Base-by-base conservation (phyloP, 345 rosid genomes). In the Bruguiera sexangula region DNA sequence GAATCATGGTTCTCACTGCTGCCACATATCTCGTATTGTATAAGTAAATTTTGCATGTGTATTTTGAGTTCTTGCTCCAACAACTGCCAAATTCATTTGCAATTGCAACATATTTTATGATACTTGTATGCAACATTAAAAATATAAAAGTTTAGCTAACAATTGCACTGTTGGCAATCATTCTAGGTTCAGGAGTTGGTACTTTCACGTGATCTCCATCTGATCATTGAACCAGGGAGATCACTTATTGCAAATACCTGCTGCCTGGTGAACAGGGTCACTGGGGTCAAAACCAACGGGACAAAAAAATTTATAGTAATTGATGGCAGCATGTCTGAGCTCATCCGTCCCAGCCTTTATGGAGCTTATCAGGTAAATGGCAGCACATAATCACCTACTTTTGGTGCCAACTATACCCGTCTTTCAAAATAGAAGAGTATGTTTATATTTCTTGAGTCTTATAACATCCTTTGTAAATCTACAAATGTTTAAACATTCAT, bases 281-380 rank as follows among this genome's bases (percentile, higher is more conserved):
- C 89, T 26, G 99, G 99, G 31, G 98, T 96, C 55, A 96, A 96
- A 78, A 90, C 95, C 0, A 96, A 96, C 67, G 98, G 99, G 67
- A 86, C 99, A 29, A 96, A 92, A 77, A 90, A 89, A 71, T 89
- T 96, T 69, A 74, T 96, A 30, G 98, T 96, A 62, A 87, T 92
- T 55, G 98, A 96, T 82, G 98, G 99, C 59, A 96, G 99, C 84
- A 95, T 92, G 97, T 92, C 97, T 60, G 98, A 96, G 73, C 96
- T 92, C 34, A 96, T 96, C 77, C 98, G 98, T 60, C 99, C 97
- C 7, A 95, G 98, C 84, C 98, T 95, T 31, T 95, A 95, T 69
- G 98, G 76, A 76, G 98, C 99, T 37, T 95, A 95, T 76, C 98
- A 95, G 80, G 99, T 95, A 75, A 80, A 81, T 71, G 53, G 16